Conservation (phyloP, 225 moss, liverwort and hornwort species). For the Anthoceros angustus region DNA sequence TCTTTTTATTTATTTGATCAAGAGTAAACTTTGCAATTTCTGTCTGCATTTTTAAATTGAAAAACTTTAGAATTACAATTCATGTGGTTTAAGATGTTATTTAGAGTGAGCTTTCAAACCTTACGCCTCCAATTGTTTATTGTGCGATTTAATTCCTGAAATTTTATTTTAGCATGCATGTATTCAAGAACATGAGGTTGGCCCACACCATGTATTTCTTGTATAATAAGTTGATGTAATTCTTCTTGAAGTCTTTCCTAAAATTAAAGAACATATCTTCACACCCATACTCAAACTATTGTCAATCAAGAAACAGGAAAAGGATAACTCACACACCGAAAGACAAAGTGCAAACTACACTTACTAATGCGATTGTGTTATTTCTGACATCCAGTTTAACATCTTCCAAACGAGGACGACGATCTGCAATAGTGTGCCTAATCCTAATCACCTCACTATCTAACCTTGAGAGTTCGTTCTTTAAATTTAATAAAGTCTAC, state of each 20-base stretch:
- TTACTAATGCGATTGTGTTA: neutral
- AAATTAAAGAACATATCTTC: neutral
- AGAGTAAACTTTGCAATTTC: neutral
- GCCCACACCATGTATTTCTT: constrained; percentile 2
- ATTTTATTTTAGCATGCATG: neutral
- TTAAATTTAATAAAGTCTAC: neutral
- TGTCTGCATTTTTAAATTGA: neutral
- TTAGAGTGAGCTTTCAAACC: no score
- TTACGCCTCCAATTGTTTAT: neutral
- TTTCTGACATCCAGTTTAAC: neutral
- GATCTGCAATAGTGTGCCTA: neutral
- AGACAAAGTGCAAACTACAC: neutral
- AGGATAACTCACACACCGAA: no score
- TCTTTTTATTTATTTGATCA: neutral
- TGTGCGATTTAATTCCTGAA: neutral
- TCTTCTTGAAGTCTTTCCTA: constrained; percentile 1
- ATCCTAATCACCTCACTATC: neutral
- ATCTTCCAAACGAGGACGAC: neutral
- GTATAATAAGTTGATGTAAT: neutral
- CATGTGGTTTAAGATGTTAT: no score
- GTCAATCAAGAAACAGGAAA: no score
- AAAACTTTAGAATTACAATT: no score
- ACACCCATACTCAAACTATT: no score
- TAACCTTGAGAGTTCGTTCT: neutral
- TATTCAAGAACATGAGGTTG: neutral